phyloP scores from a whole-genome alignment of 176 grass and related monocot species.

The sorghum (Sorghum bicolor) region Sorghum_bicolor_NCBIv3 NC_012875.2:30979001-30979500 shows the following conservation, averaged over 20 bases:
- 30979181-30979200: neutral
- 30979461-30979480: conserved; percentile 30
- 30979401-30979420: conserved; percentile 57
- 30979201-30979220: conserved; percentile 28
- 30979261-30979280: conserved; percentile 48
- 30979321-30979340: conserved; percentile 61
- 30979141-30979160: neutral
- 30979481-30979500: neutral
- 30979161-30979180: neutral
- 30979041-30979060: neutral
- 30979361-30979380: conserved; percentile 68
- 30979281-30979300: conserved; percentile 69
- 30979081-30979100: neutral
- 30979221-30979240: conserved; percentile 74
- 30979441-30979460: conserved; percentile 54
- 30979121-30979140: neutral
- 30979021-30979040: neutral
- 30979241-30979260: conserved; percentile 65
- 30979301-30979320: conserved; percentile 87
- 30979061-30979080: neutral
- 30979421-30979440: conserved; percentile 67
- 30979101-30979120: neutral
- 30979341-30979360: conserved; percentile 81
- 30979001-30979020: neutral
- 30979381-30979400: conserved; percentile 37